Evolutionary conservation across 768 basidiomycete genomes (phyloP), one percentile per base, ranked within the genome.

Genomic region (Kwoniella sp.): DNA sequence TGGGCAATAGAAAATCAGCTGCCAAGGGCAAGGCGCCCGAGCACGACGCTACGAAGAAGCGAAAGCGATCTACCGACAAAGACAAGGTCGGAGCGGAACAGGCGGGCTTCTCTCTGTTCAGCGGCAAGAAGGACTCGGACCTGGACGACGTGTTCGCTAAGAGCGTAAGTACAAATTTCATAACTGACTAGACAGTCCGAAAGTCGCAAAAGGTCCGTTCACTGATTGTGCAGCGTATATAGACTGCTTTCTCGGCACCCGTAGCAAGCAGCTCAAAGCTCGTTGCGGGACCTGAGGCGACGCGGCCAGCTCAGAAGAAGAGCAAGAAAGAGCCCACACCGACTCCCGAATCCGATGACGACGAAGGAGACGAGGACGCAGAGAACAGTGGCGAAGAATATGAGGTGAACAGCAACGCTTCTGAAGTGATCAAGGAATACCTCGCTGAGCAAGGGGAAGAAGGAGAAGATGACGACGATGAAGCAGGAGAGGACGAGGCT

Each of bases 111-210:
- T 68, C 65, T 22, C 60, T 78, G 23, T 70, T 78, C 54, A 65
- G 71, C 8, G 68, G 45, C 5, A 55, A 58, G 37, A 67, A 65
- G 34, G 89, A 90, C 72, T 79, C 80, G 2, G 88, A 88, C 52
- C 83, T 91, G 9, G 88, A 90, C 71, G 83, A 84, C 26, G 71
- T 91, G 29, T 89, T 91, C 74, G 83, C 83, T 30, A 74, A 84
- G 38, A 84, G 85, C 66, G 87, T 87, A 66, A 68, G 85, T 71
- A 11, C 20, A 29, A 0, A 51, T 2, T 25, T 17, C 15, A 51
- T 51, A 8, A 41, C 38, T 9, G 38, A 9, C 38, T n/a, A n/a
- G n/a, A n/a, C n/a, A n/a, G 38, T 20, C 34, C 13, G 23, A 13
- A 25, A 4, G 28, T 62, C 51, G 55, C 59, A 5, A 31, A 28